These are phyloP conservation scores for Tetracentron sinense DNA, from an alignment of 164 flowering plant genomes.

Conservation along the genomic window DNA sequence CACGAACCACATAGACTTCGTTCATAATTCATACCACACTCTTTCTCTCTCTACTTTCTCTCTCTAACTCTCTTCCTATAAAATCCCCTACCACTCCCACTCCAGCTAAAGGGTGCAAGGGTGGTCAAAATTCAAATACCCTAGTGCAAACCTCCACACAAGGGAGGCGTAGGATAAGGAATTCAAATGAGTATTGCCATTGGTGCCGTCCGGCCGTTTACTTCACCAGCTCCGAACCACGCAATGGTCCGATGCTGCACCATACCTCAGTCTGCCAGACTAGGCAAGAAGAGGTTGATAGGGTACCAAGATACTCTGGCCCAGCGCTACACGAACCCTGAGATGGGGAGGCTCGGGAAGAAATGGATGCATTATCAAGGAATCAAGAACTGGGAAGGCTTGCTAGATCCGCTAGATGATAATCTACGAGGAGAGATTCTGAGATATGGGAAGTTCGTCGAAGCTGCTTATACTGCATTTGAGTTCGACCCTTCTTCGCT, in stretches of 20 bases:
- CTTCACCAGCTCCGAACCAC: neutral
- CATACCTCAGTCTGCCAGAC: neutral
- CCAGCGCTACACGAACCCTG: neutral
- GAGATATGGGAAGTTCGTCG: slow-evolving; percentile 70
- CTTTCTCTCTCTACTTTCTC: neutral
- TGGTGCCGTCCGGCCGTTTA: slow-evolving; percentile 16
- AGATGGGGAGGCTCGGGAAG: slow-evolving; percentile 26
- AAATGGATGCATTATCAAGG: slow-evolving; percentile 78
- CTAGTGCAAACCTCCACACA: too few species aligned
- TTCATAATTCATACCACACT: too few species aligned
- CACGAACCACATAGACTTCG: too few species aligned
- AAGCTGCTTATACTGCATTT: slow-evolving; percentile 57
- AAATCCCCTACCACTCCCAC: neutral
- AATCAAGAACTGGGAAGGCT: slow-evolving; percentile 53
- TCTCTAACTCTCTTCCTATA: neutral
- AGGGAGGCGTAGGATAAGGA: too few species aligned
- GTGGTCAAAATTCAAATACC: too few species aligned
- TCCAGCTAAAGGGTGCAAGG: too few species aligned
- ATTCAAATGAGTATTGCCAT: slow-evolving; percentile 21
- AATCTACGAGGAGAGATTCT: slow-evolving; percentile 54
- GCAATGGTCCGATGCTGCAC: neutral
- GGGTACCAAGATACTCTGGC: neutral
- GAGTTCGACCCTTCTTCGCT: slow-evolving; percentile 64
- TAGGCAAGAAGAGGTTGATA: slow-evolving; percentile 7
- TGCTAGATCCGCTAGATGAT: slow-evolving; percentile 72